phyloP scores from a whole-genome alignment of 2,329 filamentous ascomycete species.

The Fusarium denticulatum region DNA sequence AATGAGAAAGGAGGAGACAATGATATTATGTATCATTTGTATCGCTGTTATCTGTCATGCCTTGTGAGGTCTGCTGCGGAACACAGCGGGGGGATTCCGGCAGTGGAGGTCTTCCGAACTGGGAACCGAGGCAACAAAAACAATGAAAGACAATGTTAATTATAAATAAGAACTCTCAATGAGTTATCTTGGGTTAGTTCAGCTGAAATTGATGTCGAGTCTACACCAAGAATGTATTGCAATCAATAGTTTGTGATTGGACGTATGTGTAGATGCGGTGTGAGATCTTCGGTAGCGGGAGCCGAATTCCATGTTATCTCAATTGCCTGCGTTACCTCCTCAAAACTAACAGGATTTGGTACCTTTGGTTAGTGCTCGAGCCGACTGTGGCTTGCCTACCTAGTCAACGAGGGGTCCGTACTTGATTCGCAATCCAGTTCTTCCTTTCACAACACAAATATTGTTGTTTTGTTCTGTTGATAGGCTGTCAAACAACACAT shows the following conservation, averaged over 20 bases:
- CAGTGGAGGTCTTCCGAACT: background rate
- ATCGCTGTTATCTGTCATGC: background rate
- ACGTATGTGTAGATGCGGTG: background rate
- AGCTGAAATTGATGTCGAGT: background rate
- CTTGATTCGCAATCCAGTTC: slow-evolving; percentile 28
- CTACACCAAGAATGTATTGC: background rate
- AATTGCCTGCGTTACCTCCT: slow-evolving; percentile 5
- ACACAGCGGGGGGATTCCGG: background rate
- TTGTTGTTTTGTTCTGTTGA: background rate
- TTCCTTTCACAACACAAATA: slow-evolving; percentile 12
- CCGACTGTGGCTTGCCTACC: slow-evolving; percentile 14
- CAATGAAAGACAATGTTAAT: background rate
- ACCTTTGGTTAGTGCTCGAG: slow-evolving; percentile 2
- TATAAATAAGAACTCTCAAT: background rate
- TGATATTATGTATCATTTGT: background rate
- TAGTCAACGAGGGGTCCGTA: slow-evolving; percentile 20
- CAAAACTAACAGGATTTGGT: background rate
- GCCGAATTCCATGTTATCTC: slow-evolving; percentile 2
- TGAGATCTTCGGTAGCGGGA: background rate
- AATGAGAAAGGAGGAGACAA: too few species aligned
- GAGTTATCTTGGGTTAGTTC: background rate
- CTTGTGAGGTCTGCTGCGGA: background rate
- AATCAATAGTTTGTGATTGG: slow-evolving; percentile 2
- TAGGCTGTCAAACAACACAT: background rate
- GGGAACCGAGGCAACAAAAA: background rate